Evolutionary conservation across 371 early-diverging fungal genomes (phyloP), one percentile per base, ranked within the genome.

Genomic region (Lichtheimia corymbifera): DNA sequence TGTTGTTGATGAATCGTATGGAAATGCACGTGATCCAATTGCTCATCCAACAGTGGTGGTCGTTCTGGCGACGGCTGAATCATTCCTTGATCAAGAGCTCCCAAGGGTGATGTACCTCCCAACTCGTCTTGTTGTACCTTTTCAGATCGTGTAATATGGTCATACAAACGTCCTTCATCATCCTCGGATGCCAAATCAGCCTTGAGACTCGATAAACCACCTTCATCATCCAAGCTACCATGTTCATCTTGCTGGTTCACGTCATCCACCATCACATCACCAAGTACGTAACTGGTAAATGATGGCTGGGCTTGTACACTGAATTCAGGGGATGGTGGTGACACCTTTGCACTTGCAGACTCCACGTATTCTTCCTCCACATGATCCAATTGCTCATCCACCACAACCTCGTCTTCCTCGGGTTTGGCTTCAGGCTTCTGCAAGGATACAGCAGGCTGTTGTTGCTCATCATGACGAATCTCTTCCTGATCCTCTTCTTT

Each of bases 81-180:
- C 20, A 70, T 58, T 41, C 71, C 73, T 17, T 71, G 71, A 42
- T 76, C 57, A 18, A 69, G 71, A 1, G 71, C 41, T 2, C 70
- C 64, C 44, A 76, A 47, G 12, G 77, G 72, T 5, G 61, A 61
- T 7, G 44, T 27, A 2, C 44, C 28, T 58, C 25, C 41, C 12
- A 47, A 43, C 3, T 59, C 56, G 15, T 67, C 63, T 41, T 67
- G 63, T 55, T 67, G 63, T 18, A 67, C 53, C 25, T 67, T 67
- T 47, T 67, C 67, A 3, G 67, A 67, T n/a, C 55, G 27, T 13
- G 58, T 35, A 2, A 53, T 28, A n/a, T 61, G 59, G 6, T 54
- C 50, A 35, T 35, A 35, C 35, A 35, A 35, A 35, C 35, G 35
- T 9, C 35, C 35, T 11, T 35, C 58, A 42, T 74, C 71, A 53